These are phyloP conservation scores for Aphanomyces stellatus DNA, from an alignment of 352 stramenopile genomes.

Conservation along the genomic window DNA sequence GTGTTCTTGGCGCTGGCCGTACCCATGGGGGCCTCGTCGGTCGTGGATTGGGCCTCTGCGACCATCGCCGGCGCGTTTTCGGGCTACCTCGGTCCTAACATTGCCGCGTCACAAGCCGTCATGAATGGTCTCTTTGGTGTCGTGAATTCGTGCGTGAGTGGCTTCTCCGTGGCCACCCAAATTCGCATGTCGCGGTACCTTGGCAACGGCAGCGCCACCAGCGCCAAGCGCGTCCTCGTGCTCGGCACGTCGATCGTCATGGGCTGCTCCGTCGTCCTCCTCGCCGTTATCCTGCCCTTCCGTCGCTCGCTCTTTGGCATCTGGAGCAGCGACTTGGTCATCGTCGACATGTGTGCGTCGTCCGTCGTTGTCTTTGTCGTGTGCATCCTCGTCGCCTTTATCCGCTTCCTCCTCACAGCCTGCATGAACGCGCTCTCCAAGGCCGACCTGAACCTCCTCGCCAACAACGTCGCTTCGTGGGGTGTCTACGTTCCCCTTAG, in stretches of 20 bases:
- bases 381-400: conserved; percentile 18
- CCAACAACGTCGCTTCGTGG: conserved; percentile 20
- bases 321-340: conserved; percentile 11
- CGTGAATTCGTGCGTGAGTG: conserved; percentile 35
- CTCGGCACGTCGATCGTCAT: conserved; percentile 17
- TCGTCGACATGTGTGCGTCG: conserved; percentile 8
- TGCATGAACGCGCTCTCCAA: conserved; percentile 19
- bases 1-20: conserved; percentile 42
- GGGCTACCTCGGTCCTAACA: conserved; percentile 37
- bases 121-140: conserved; percentile 38
- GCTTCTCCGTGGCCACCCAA: conserved; percentile 41
- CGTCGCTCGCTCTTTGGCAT: conserved; percentile 12
- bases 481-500: conserved; percentile 19
- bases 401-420: conserved; percentile 18
- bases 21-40: conserved; percentile 39
- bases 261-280: not conserved
- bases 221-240: conserved; percentile 10
- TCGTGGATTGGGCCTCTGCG: conserved; percentile 38
- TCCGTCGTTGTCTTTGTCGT: conserved; percentile 4
- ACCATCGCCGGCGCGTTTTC: conserved; percentile 36
- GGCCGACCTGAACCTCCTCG: conserved; percentile 16
- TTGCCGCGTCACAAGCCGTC: conserved; percentile 36
- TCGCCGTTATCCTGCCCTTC: not conserved
- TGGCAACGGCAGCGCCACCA: conserved; percentile 29
- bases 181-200: conserved; percentile 47